Evolutionary conservation across 2,329 filamentous ascomycete species (phyloP).

Genomic region (Colletotrichum sp.): DNA sequence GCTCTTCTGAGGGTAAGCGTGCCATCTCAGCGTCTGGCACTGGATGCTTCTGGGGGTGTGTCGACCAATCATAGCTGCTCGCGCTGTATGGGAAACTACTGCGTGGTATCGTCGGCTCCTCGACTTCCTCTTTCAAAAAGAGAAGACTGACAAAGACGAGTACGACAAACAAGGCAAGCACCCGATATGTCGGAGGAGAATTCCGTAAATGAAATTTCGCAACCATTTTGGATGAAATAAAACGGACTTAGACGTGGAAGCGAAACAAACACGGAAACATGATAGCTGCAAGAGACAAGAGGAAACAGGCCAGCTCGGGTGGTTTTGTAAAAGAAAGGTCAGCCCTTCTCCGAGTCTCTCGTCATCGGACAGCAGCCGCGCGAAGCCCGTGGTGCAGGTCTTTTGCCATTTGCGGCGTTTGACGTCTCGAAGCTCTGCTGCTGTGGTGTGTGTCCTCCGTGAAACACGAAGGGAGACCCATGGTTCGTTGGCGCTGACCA

Average conservation of each 20-base stretch:
- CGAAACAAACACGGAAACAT: background rate
- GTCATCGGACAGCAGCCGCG: slow-evolving; percentile 2
- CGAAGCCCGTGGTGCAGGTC: background rate
- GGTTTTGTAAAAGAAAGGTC: slow-evolving; percentile 1
- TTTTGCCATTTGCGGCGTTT: slow-evolving; percentile 13
- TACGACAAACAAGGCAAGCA: slow-evolving; percentile 13
- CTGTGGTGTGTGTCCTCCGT: background rate
- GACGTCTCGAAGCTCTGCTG: slow-evolving; percentile 16
- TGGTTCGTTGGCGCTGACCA: slow-evolving; percentile 9
- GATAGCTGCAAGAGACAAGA: background rate
- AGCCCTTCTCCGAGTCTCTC: background rate
- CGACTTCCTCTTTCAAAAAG: background rate
- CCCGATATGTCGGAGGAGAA: slow-evolving; percentile 15
- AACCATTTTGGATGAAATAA: slow-evolving; percentile 5
- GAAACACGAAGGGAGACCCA: slow-evolving; percentile 17
- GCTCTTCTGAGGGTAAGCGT: slow-evolving; percentile 10
- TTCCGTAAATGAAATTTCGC: slow-evolving; percentile 18
- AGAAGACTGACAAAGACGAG: slow-evolving; percentile 6
- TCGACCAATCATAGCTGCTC: slow-evolving; percentile 26
- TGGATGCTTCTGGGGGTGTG: slow-evolving; percentile 20
- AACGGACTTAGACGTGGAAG: background rate
- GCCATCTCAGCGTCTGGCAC: slow-evolving; percentile 23
- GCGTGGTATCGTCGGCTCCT: background rate
- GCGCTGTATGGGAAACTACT: background rate
- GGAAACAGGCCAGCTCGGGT: background rate